phyloP scores from a whole-genome alignment of 139 green algal genomes.

The Auxenochlorella protothecoides region DNA sequence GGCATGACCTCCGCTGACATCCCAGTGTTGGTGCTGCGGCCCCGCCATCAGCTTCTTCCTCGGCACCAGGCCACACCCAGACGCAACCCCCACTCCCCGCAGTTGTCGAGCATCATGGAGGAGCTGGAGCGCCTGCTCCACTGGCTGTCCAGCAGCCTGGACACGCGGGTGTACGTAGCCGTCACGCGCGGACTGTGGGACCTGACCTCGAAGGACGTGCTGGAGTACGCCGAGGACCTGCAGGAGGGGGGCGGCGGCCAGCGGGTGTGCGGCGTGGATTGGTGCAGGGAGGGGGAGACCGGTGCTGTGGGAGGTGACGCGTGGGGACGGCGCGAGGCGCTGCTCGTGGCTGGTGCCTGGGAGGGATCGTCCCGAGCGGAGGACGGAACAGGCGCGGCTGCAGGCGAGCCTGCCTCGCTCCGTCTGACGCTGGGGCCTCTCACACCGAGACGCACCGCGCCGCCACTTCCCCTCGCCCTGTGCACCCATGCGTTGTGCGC shows the following conservation, averaged over 20 bases:
- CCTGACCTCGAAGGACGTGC: conserved; percentile 37
- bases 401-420: no score
- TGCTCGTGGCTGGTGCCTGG: not conserved
- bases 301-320: not conserved
- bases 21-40: no score
- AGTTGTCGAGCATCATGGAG: conserved; percentile 23
- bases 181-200: conserved; percentile 47
- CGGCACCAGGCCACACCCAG: not conserved
- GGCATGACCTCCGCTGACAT: no score
- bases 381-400: not conserved
- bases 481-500: not conserved
- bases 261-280: not conserved
- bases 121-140: conserved; percentile 29
- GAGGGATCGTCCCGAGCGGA: not conserved
- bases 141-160: conserved; percentile 29
- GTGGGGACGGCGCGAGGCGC: not conserved
- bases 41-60: not conserved
- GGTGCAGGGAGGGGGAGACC: no score
- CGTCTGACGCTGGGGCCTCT: no score
- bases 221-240: conserved; percentile 42
- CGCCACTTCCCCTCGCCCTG: not conserved
- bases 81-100: not conserved
- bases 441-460: no score
- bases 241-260: conserved; percentile 22
- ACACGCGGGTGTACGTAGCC: conserved; percentile 42